Base-by-base conservation (phyloP, 257 asterid species). In the Anisodus tanguticus region DNA sequence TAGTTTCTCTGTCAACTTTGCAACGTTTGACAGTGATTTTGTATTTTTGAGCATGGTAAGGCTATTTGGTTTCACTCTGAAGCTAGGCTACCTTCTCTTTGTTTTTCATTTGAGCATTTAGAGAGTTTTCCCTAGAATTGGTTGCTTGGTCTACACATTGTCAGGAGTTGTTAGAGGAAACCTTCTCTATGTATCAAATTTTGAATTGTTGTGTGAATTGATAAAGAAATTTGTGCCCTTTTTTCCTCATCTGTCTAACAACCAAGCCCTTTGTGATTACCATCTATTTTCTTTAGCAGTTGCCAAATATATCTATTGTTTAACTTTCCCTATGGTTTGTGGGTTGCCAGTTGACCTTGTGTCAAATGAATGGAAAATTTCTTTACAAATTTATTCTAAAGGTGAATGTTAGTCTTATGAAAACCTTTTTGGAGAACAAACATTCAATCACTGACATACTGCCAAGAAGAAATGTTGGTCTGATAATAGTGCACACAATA, bases 11-110 rank as follows among this genome's bases (percentile, higher is more conserved):
- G 22, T 69, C 26, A 7, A 26, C 47, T 51, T 13, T 22, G 19
- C 22, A 37, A 22, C 26, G 9, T 63, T 53, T 53, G 39, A 51
- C 49, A 6, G 47, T 51, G 49, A 6, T 19, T 26, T 51, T 76
- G 22, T 49, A 12, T 51, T 53, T 76, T 19, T 76, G 22, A 49
- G 81, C 12, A 51, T 55, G 62, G 22, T 11, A 22, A 26, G 63
- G 81, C 81, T 51, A 49, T 49, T 22, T 76, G 81, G 22, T 51
- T 76, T 51, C 51, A 51, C 63, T 22, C 62, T 1, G 26, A 74
- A 74, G 58, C 45, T 51, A 49, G 62, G 45, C 62, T 6, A 74
- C 43, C 22, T 74, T 74, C 22, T 74, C 62, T 74, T 74, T 74
- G 63, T 76, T 76, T 76, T 26, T 51, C 63, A 76, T 54, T 72